Evolutionary conservation across 169 alveolate genomes (phyloP).

Genomic region (Toxoplasma gondii): DNA sequence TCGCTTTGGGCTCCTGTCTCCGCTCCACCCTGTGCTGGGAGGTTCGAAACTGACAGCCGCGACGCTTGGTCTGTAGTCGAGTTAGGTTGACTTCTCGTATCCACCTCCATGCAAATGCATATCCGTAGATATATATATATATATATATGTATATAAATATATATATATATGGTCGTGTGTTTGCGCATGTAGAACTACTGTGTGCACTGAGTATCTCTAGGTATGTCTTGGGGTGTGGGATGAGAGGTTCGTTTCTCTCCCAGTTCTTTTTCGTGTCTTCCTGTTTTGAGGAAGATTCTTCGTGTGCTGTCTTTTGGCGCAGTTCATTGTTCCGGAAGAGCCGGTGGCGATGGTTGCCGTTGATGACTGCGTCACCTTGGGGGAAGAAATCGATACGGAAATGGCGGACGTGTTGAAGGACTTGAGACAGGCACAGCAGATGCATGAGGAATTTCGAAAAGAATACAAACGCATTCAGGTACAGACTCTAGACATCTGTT

Average conservation of each 20-base stretch:
- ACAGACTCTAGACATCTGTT: background rate
- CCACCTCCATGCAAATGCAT: background rate
- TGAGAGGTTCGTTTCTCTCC: no score
- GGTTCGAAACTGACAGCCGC: no score
- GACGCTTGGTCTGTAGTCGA: no score
- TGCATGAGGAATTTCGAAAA: conserved; percentile 47
- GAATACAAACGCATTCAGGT: conserved; percentile 64
- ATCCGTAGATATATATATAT: background rate
- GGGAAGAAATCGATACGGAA: conserved; percentile 50
- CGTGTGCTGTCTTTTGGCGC: background rate
- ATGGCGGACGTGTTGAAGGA: conserved; percentile 47
- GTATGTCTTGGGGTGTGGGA: no score
- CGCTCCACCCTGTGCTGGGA: no score
- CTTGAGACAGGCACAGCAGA: conserved; percentile 47
- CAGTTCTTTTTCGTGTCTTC: no score
- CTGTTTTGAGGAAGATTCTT: no score
- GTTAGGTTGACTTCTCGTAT: no score
- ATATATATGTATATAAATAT: background rate
- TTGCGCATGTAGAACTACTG: no score
- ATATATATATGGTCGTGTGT: no score
- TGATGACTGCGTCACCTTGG: conserved; percentile 63
- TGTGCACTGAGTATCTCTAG: no score
- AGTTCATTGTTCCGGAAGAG: conserved; percentile 68
- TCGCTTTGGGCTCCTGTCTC: no score
- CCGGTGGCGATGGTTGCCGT: conserved; percentile 65